phyloP scores from a whole-genome alignment of 169 alveolate species.

The Eimeria sp. region DNA sequence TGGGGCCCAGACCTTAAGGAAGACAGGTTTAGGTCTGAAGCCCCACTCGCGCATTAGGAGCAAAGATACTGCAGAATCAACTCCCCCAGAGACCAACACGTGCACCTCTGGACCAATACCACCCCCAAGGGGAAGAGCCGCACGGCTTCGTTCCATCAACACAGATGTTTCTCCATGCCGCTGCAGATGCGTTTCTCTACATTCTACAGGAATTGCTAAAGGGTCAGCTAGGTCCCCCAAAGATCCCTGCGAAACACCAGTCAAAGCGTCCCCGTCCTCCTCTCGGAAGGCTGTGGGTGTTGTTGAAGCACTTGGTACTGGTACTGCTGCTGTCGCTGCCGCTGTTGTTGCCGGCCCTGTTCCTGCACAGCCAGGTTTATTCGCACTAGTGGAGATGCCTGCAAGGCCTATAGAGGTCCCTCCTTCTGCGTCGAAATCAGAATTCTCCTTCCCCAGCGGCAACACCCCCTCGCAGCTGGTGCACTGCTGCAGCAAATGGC shows the following conservation, averaged over 20 bases:
- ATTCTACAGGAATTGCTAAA: background rate
- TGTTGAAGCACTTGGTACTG: background rate
- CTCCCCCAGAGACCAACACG: slow-evolving; percentile 89
- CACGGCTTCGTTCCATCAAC: slow-evolving; percentile 7
- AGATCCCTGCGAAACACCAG: background rate
- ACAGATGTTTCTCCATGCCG: slow-evolving; percentile 25
- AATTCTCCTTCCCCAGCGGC: background rate
- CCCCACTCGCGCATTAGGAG: slow-evolving; percentile 87
- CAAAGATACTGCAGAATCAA: slow-evolving; percentile 88
- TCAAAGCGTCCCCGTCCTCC: background rate
- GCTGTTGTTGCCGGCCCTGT: slow-evolving; percentile 3
- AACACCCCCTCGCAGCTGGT: background rate
- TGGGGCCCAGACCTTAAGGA: slow-evolving; percentile 85
- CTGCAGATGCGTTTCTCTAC: background rate
- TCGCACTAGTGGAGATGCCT: background rate
- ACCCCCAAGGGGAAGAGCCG: slow-evolving; percentile 7
- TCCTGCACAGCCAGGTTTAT: background rate
- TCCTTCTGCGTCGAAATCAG: background rate
- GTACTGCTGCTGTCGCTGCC: background rate
- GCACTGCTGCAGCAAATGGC: slow-evolving; percentile 19
- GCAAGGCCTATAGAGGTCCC: background rate
- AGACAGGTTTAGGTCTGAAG: slow-evolving; percentile 84
- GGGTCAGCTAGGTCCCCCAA: background rate
- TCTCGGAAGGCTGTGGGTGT: background rate
- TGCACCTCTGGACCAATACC: slow-evolving; percentile 82